Evolutionary conservation across 805 yeast genomes (phyloP), one percentile per base, ranked within the genome.

Genomic region (Candida koratica): DNA sequence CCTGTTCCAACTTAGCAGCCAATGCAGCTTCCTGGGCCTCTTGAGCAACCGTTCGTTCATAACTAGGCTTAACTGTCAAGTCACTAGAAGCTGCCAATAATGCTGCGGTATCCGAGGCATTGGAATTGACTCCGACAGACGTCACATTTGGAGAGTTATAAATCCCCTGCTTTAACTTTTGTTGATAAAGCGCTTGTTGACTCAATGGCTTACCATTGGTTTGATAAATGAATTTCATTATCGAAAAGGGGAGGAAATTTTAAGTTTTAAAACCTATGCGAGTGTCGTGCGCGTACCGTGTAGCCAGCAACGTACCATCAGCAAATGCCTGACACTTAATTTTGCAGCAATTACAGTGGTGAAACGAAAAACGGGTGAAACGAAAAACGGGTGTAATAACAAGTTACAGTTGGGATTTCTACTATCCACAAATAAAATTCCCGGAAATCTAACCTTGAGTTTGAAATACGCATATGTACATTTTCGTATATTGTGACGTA

Each of bases 71-170:
- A 25, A 81, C 75, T 2, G 78, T 69, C 29, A 79, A 66, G 55
- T 79, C 84, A 2, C 83, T 61, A 9, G 79, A 73, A 5, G 84
- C 75, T 2, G 93, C 94, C 43, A 82, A 64, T 36, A 81, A 62
- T 1, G 93, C 93, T 32, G 94, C 90, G 5, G 83, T 75, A 52
- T 80, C 87, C 11, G 85, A 73, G 18, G 88, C 85, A 27, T 75
- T 69, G 40, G 79, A 70, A 42, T 75, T 70, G 19, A 81, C 83
- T n/a, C 90, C 89, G 5, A 78, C 60, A 8, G 69, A 60, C 3
- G 67, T 67, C 34, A 58, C 64, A 13, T 71, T 43, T 33, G 69
- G 53, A 58, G 75, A 31, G 75, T 83, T 45, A 60, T 66, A 81
- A 24, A 76, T 67, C 18, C 89, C 89, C 48, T 79, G 81, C 49